A percentile compares a stretch with the other conserved stretches of the same genome.
Conservation (phyloP, 2,329 filamentous ascomycete genomes). For the Penicillium paneum region DNA sequence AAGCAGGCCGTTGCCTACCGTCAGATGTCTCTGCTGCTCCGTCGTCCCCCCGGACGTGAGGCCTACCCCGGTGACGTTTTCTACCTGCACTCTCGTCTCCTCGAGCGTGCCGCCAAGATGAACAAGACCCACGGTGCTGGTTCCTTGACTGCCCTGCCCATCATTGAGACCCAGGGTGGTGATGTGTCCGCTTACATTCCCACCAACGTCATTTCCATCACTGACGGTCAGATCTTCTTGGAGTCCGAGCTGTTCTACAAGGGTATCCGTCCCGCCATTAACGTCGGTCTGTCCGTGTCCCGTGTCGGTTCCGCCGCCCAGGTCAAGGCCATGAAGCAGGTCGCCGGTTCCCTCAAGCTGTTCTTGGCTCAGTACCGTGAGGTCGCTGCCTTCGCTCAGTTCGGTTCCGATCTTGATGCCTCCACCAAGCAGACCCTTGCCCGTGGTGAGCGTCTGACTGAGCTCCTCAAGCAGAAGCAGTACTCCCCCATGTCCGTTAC, state of each 20-base stretch:
- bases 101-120: constrained; percentile 99
- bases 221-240: constrained; percentile 99
- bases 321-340: constrained; percentile 99
- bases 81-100: constrained; percentile 98
- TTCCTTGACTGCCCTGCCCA: constrained; percentile 91
- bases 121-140: constrained; percentile 92
- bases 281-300: constrained; percentile 99
- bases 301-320: constrained; percentile 99
- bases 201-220: constrained; percentile 99
- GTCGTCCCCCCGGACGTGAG: constrained; percentile 97
- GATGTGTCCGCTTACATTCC: constrained; percentile 99
- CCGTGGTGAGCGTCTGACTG: constrained; percentile 98
- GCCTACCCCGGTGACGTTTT: constrained; percentile 99
- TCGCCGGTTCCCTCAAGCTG: constrained; percentile 98
- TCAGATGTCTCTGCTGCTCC: constrained; percentile 97
- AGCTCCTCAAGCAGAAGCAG: constrained; percentile 99
- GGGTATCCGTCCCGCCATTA: constrained; percentile 99
- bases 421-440: constrained; percentile 96
- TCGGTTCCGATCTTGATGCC: constrained; percentile 99
- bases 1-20: constrained; percentile 98
- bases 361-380: constrained; percentile 99
- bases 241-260: constrained; percentile 99
- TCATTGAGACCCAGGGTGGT: constrained; percentile 99
- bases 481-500: constrained; percentile 98
- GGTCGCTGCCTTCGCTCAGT: constrained; percentile 98